Conservation (phyloP, 257 asterid genomes). For the Galeopsis tetrahit region DNA sequence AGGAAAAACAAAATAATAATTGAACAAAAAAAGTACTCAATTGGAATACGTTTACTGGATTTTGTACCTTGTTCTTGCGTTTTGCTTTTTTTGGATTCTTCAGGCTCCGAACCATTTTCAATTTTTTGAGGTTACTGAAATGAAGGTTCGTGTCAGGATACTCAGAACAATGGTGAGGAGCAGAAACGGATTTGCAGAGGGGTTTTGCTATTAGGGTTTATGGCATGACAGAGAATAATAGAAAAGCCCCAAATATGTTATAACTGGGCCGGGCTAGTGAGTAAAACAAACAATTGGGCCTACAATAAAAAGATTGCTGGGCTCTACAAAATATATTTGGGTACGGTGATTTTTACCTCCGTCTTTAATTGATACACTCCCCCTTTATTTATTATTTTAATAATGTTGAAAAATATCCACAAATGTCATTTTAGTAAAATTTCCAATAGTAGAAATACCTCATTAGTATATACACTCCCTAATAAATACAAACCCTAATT, state of each 20-base stretch:
- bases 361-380: no score
- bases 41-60: not conserved
- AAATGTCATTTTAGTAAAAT: no score
- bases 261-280: not conserved
- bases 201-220: slow-evolving; percentile 50
- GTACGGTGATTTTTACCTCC: no score
- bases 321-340: not conserved
- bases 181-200: slow-evolving; percentile 18
- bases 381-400: no score
- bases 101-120: slow-evolving; percentile 71
- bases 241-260: slow-evolving; percentile 5
- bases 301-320: not conserved
- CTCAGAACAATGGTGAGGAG: slow-evolving; percentile 4
- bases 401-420: no score
- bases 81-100: slow-evolving; percentile 74
- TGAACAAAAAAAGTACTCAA: not conserved
- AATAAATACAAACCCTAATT: no score
- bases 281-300: not conserved
- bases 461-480: no score
- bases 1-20: not conserved
- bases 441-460: no score
- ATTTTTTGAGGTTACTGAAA: not conserved
- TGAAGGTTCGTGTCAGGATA: not conserved
- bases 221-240: not conserved
- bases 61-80: slow-evolving; percentile 68